Evolutionary conservation across 1,284 basidiomycete species (phyloP).

Genomic region (Apiotrichum gamsii): DNA sequence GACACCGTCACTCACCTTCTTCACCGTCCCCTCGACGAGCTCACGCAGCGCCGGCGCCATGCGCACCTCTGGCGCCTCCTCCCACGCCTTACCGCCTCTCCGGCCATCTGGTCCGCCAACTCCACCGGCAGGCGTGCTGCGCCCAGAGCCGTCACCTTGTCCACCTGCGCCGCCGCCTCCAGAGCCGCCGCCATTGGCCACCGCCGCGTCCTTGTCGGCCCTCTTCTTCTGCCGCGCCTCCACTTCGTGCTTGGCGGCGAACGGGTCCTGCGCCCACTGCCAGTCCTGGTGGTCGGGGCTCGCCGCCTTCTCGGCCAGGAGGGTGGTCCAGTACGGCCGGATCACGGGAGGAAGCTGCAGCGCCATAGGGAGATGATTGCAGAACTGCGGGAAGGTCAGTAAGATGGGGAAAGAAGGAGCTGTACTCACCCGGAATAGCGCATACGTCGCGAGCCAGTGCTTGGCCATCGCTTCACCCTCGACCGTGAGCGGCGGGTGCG

Average conservation of each 20-base stretch:
- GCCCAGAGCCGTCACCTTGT: slow-evolving; percentile 54
- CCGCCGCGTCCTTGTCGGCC: slow-evolving; percentile 32
- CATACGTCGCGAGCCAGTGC: slow-evolving; percentile 83
- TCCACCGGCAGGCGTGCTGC: slow-evolving; percentile 9
- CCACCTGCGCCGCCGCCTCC: slow-evolving; percentile 32
- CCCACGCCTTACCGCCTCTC: slow-evolving; percentile 53
- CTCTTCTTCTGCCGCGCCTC: slow-evolving; percentile 58
- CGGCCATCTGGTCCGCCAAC: slow-evolving; percentile 24
- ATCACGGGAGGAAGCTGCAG: slow-evolving; percentile 72
- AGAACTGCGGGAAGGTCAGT: slow-evolving; percentile 54
- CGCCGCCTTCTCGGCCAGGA: slow-evolving; percentile 64
- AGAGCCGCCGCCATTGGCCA: slow-evolving; percentile 9
- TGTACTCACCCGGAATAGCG: slow-evolving; percentile 67
- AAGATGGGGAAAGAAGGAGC: neutral
- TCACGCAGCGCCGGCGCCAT: slow-evolving; percentile 74
- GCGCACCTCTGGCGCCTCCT: slow-evolving; percentile 70
- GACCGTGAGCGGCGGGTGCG: slow-evolving; percentile 61
- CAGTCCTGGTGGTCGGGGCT: slow-evolving; percentile 66
- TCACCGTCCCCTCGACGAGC: slow-evolving; percentile 73
- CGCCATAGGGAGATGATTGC: slow-evolving; percentile 69
- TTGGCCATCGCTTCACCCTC: slow-evolving; percentile 65
- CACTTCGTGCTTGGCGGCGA: slow-evolving; percentile 63
- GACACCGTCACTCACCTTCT: slow-evolving; percentile 54
- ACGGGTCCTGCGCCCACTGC: slow-evolving; percentile 82
- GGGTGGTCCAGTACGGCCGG: slow-evolving; percentile 73